These are phyloP conservation scores for Anthostomella pinea DNA, from an alignment of 2,329 filamentous ascomycete genomes.

Conservation along the genomic window DNA sequence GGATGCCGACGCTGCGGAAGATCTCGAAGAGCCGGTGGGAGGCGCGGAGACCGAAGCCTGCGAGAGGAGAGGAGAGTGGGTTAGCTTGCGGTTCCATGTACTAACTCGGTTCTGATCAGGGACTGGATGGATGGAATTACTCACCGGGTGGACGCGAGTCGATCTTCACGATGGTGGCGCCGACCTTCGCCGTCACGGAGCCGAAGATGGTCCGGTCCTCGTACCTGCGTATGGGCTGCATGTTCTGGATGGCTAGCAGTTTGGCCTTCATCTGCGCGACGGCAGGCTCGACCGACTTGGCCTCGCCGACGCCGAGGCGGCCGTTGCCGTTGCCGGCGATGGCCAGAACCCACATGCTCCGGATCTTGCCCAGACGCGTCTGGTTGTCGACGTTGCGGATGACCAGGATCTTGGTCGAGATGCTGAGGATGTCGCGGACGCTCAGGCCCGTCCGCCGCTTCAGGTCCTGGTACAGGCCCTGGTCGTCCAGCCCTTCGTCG, in stretches of 20 bases:
- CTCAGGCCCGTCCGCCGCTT: slow-evolving; percentile 55
- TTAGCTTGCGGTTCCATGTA: background rate
- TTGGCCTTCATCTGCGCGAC: slow-evolving; percentile 70
- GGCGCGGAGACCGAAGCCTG: slow-evolving; percentile 91
- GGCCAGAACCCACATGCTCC: slow-evolving; percentile 69
- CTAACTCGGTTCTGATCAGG: too few species aligned
- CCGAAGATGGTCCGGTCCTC: slow-evolving; percentile 92
- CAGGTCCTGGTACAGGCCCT: slow-evolving; percentile 48
- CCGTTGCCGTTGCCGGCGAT: slow-evolving; percentile 87
- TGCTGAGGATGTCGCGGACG: slow-evolving; percentile 47
- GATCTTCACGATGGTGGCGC: slow-evolving; percentile 81
- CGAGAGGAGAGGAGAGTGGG: slow-evolving; percentile 1
- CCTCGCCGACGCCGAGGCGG: slow-evolving; percentile 82
- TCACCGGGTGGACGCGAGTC: slow-evolving; percentile 83
- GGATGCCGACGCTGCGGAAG: slow-evolving; percentile 80
- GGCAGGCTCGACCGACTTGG: slow-evolving; percentile 73
- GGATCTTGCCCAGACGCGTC: slow-evolving; percentile 93
- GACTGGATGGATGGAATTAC: too few species aligned
- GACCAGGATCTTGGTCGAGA: slow-evolving; percentile 73
- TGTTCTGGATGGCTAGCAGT: slow-evolving; percentile 82
- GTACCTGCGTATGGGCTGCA: slow-evolving; percentile 88
- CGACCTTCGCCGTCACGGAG: slow-evolving; percentile 77
- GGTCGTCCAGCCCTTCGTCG: slow-evolving; percentile 50
- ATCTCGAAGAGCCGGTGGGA: slow-evolving; percentile 94
- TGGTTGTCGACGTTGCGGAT: slow-evolving; percentile 79